Base-by-base conservation (phyloP, 1,284 basidiomycete species). In the Puccinia horiana region DNA sequence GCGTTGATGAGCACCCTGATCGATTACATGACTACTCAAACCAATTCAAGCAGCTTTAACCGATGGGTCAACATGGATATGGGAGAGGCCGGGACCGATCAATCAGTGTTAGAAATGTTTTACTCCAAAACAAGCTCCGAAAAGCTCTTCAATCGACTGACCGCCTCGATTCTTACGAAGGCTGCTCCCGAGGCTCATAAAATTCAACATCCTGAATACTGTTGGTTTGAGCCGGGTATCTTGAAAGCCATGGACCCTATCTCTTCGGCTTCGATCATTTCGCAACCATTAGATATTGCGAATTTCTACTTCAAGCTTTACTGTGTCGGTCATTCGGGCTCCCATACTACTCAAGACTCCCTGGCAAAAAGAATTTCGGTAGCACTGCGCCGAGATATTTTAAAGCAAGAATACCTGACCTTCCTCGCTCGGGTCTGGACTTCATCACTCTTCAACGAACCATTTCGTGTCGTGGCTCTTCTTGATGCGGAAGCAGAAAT, bases 391-490 rank as follows among this genome's bases (percentile, higher is more conserved):
- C 72, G 58, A 42, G 37, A 81, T 12, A 61, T 75, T 3, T 29
- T 81, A 23, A 72, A 72, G 20, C 52, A 67, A 47, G 80, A 81
- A 67, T 74, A 37, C 42, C 49, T 81, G 44, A 52, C 70, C 14
- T 81, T 81, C 49, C 73, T 81, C 29, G 80, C 80, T 32, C 35
- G 72, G n/a, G 47, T 81, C 18, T 81, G 80, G 80, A 75, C 80
- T 75, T 81, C 72, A 58, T 67, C 72, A 2, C 58, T 70, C 26
- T 81, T 72, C 58, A 42, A 69, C 56, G 29, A 52, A 72, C 23
- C 69, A 42, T 58, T 72, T 49, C 78, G 78, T 35, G 20, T 63
- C 26, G 69, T 74, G 47, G 80, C 80, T 56, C 72, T 75, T 26
- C 80, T 74, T 20, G 80, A 81, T 49, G 80, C 70, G 35, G 80